phyloP scores from a whole-genome alignment of 768 basidiomycete genomes.

The Leccinellum rugosiceps region DNA sequence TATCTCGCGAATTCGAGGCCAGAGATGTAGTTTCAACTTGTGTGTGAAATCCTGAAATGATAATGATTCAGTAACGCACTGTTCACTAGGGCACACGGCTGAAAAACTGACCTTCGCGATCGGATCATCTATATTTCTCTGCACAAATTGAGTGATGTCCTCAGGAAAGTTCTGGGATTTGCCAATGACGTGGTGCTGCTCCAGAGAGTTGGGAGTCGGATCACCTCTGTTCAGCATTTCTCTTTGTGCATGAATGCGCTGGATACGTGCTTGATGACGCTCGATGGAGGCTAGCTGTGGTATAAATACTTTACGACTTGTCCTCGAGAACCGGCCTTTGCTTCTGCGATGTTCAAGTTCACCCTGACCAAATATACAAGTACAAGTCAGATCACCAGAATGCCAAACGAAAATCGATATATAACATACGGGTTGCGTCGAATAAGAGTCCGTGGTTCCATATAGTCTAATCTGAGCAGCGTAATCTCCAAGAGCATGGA shows the following conservation, averaged over 20 bases:
- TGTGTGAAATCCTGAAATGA: neutral
- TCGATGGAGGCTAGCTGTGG: neutral
- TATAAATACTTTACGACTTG: neutral
- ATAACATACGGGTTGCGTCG: neutral
- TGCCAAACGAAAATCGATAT: neutral
- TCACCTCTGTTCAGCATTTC: neutral
- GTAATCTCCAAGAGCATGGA: neutral
- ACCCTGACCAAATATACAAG: neutral
- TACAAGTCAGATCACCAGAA: neutral
- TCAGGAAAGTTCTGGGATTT: neutral
- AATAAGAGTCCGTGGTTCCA: no score
- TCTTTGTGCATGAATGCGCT: neutral
- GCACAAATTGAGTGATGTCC: neutral
- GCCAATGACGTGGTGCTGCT: neutral
- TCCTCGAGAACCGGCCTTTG: neutral
- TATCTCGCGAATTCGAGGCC: neutral
- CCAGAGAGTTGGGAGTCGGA: neutral
- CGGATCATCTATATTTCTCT: neutral
- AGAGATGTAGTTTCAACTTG: neutral
- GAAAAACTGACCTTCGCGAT: neutral
- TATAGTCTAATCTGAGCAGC: neutral
- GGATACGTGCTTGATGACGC: neutral
- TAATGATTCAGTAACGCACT: neutral
- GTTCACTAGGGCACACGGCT: neutral
- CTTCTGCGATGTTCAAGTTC: neutral